Conservation (phyloP, 257 asterid genomes). For the Plantago ovata region DNA sequence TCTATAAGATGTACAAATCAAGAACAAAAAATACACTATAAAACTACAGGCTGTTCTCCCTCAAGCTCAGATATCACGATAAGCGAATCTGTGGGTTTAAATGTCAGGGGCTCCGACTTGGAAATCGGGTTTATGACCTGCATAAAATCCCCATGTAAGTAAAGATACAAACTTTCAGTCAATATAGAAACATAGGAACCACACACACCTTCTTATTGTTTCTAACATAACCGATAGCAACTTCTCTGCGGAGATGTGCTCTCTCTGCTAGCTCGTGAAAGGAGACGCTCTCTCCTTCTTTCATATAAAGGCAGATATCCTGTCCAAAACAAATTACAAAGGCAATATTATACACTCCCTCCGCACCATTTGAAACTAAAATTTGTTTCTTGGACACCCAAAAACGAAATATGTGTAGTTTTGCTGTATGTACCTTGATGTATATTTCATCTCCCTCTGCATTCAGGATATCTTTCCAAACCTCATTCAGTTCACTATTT, state of each 20-base stretch:
- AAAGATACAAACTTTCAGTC: conserved; percentile 1
- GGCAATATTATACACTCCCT: neutral
- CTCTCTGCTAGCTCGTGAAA: conserved; percentile 86
- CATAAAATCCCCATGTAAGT: conserved; percentile 12
- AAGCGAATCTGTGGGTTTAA: conserved; percentile 49
- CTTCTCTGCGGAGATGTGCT: conserved; percentile 87
- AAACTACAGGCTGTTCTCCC: conserved; percentile 53
- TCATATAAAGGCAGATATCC: conserved; percentile 85
- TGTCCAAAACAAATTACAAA: conserved; percentile 24
- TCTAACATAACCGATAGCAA: conserved; percentile 86
- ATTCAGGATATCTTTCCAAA: conserved; percentile 89
- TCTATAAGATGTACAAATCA: conserved; percentile 9
- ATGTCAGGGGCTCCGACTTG: conserved; percentile 60
- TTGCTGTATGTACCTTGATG: conserved; percentile 59
- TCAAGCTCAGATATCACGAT: conserved; percentile 90
- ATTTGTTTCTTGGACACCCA: no score
- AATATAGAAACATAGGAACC: neutral
- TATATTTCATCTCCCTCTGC: conserved; percentile 98
- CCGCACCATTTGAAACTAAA: no score
- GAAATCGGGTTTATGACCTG: conserved; percentile 91
- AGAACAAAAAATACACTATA: conserved; percentile 13
- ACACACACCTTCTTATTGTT: conserved; percentile 60
- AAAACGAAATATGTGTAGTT: no score
- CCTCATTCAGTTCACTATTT: conserved; percentile 78
- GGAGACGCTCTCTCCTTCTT: conserved; percentile 67